Percentiles rank a stretch among this genome's conserved stretches.
Conservation (phyloP, 257 asterid genomes). For the Solanum chmielewskii region DNA sequence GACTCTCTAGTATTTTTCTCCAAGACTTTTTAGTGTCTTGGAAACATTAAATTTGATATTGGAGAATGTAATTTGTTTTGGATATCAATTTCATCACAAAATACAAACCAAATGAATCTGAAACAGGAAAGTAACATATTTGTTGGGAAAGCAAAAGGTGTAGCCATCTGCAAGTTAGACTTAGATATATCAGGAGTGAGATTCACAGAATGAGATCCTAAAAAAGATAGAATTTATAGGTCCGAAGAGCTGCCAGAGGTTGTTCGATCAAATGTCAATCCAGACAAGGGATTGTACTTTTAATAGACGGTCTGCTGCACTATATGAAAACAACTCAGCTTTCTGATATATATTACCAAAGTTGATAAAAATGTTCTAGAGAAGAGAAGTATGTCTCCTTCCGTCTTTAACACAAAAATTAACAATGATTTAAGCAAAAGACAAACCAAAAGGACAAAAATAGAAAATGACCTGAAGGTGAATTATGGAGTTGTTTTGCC, state of each 20-base stretch:
- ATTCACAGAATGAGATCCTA: background rate
- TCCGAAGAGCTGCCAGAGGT: background rate
- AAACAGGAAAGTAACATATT: background rate
- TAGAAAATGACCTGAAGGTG: constrained; percentile 64
- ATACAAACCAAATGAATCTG: background rate
- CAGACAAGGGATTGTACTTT: background rate
- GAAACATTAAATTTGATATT: background rate
- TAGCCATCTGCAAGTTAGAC: background rate
- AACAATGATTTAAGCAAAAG: background rate
- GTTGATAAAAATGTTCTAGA: background rate
- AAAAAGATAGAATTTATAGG: background rate
- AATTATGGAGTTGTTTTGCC: constrained; percentile 87
- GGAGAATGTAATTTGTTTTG: background rate
- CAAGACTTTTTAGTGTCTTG: background rate
- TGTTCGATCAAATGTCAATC: background rate
- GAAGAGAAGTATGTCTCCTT: background rate
- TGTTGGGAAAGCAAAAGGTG: background rate
- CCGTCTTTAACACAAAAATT: background rate
- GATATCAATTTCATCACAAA: background rate
- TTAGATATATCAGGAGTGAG: background rate
- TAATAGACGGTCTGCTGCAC: background rate
- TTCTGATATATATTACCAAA: background rate
- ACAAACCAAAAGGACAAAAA: background rate
- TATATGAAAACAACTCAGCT: background rate
- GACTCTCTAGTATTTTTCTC: background rate